Conservation (phyloP, 306 rosid species). For the Abrus pulchellus region DNA sequence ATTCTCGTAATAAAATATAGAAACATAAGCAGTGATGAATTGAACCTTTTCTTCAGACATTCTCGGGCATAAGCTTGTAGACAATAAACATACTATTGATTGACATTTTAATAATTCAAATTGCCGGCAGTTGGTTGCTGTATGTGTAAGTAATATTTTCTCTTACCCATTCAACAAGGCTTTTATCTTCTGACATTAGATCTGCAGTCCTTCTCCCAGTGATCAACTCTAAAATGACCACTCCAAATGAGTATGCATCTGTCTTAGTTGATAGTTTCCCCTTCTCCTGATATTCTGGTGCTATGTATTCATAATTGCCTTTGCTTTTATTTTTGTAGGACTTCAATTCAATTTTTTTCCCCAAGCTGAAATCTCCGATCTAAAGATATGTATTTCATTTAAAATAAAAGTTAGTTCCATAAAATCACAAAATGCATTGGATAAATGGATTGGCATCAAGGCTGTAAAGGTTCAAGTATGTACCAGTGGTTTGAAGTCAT, state of each 20-base stretch:
- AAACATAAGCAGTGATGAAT: background rate
- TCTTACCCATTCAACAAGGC: conserved; percentile 61
- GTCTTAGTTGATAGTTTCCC: conserved; percentile 49
- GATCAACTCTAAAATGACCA: conserved; percentile 62
- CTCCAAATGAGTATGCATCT: conserved; percentile 61
- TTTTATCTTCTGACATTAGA: conserved; percentile 47
- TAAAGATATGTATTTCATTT: conserved; percentile 32
- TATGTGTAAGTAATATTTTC: background rate
- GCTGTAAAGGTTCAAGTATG: conserved; percentile 42
- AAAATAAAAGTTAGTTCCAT: conserved; percentile 34
- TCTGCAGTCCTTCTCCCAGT: conserved; percentile 51
- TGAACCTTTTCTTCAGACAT: background rate
- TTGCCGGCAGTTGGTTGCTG: background rate
- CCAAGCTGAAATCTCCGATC: conserved; percentile 59
- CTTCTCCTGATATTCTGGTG: conserved; percentile 54
- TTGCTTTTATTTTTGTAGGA: conserved; percentile 42
- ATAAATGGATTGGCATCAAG: conserved; percentile 31
- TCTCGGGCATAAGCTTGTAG: background rate
- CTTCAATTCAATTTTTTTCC: conserved; percentile 40
- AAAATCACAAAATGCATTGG: background rate
- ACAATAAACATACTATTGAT: background rate
- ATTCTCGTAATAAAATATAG: background rate
- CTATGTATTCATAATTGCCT: conserved; percentile 46
- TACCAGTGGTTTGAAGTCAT: conserved; percentile 80
- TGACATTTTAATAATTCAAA: background rate